A percentile compares a stretch with the other conserved stretches of the same genome.
These are phyloP conservation scores for Hypoxylon perforatum DNA, from an alignment of 495 filamentous ascomycete species.

Conservation along the genomic window DNA sequence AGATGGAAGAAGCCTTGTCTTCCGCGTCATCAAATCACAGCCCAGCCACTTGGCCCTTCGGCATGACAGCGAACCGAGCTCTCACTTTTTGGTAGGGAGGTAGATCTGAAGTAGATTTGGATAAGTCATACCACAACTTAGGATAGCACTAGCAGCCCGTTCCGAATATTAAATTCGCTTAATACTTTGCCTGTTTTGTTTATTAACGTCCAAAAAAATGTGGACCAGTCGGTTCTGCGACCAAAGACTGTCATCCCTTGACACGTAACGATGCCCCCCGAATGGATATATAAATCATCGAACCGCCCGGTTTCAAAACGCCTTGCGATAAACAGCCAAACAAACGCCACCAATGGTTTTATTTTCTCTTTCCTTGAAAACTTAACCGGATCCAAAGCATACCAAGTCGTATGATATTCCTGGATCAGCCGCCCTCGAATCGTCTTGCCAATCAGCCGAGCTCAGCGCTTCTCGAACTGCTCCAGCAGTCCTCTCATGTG, in stretches of 20 bases:
- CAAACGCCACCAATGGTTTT: conserved; percentile 30
- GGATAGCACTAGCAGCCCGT: conserved; percentile 5
- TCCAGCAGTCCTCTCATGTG: conserved; percentile 91
- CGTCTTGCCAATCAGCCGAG: background rate
- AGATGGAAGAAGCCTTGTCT: background rate
- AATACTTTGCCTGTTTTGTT: conserved; percentile 15
- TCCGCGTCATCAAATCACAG: background rate
- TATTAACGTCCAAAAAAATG: background rate
- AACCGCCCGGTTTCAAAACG: conserved; percentile 15
- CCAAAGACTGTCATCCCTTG: background rate
- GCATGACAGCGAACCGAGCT: background rate
- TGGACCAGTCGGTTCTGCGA: background rate
- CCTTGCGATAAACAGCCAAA: conserved; percentile 13
- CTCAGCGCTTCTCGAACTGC: conserved; percentile 68
- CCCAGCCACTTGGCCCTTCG: background rate
- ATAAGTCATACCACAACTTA: conserved; percentile 4
- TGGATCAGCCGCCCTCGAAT: background rate
- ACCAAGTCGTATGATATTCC: background rate
- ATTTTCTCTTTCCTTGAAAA: background rate
- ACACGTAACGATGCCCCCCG: conserved; percentile 6
- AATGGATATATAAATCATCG: background rate
- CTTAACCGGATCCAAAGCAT: background rate
- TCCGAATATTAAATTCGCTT: conserved; percentile 3
- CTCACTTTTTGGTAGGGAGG: background rate
- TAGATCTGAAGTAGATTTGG: background rate